Percentiles rank a stretch among this genome's conserved stretches.
Evolutionary conservation across 2,329 filamentous ascomycete genomes (phyloP).

Genomic region (Aspergillus fumigatiaffinis): DNA sequence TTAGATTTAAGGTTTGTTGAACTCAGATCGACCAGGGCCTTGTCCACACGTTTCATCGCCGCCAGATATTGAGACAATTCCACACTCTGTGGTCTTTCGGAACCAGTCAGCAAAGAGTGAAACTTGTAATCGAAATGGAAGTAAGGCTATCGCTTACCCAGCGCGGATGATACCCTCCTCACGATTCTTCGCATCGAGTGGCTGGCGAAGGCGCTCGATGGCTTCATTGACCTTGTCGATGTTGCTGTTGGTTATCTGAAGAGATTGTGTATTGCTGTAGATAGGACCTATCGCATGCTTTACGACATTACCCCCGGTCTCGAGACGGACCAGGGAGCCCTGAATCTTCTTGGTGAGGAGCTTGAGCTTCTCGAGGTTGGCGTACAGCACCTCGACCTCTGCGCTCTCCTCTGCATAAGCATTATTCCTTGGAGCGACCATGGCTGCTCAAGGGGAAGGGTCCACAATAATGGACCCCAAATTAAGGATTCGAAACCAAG

Average conservation of each 20-base stretch:
- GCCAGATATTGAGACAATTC: conserved; percentile 81
- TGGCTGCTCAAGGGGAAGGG: conserved; percentile 25
- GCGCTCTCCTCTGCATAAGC: conserved; percentile 64
- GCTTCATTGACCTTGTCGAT: conserved; percentile 81
- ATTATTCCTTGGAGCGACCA: conserved; percentile 55
- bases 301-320: conserved; percentile 84
- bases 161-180: conserved; percentile 88
- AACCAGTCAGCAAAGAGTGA: background rate
- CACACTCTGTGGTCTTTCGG: conserved; percentile 65
- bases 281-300: conserved; percentile 89
- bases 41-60: conserved; percentile 83
- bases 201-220: conserved; percentile 83
- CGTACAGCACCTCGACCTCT: conserved; percentile 63
- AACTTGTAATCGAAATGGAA: background rate
- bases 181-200: conserved; percentile 85
- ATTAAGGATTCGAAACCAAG: conserved; percentile 5
- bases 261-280: conserved; percentile 82
- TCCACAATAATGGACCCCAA: conserved; percentile 12
- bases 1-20: conserved; percentile 89
- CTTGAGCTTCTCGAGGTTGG: conserved; percentile 83
- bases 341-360: conserved; percentile 94
- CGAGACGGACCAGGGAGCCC: conserved; percentile 75
- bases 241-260: conserved; percentile 85
- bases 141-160: conserved; percentile 49
- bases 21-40: conserved; percentile 78